Base-by-base conservation (phyloP, 2,329 filamentous ascomycete genomes). In the Neopestalotiopsis sp. region DNA sequence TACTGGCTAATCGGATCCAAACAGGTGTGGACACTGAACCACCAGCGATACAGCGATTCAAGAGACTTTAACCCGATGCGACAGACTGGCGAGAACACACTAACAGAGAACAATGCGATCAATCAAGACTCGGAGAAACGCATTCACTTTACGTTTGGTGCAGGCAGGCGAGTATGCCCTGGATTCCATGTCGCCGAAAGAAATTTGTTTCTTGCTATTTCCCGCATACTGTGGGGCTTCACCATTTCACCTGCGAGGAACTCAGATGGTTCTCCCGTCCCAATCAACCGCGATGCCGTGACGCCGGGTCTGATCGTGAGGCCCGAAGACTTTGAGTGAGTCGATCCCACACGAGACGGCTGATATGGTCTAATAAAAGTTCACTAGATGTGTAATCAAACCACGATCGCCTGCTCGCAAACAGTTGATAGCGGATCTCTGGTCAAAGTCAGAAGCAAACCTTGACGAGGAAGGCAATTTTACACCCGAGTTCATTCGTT, bases 81-180 rank as follows among this genome's bases (percentile, higher is more conserved):
- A 49, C 42, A 49, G 42, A 49, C 42, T 49, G 4, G 2, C 17
- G 42, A 49, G 1, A 17, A 49, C 10, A 49, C 42, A 14, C 17
- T 49, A 5, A 49, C 13, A 49, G 42, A 49, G 42, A 49, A 49
- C 13, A 49, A 49, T n/a, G 74, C 74, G 66, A 74, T 73, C 66
- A 71, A 81, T 17, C 70, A 80, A 0, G 81, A 84, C 66, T 76
- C 78, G 0, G 75, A 77, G 0, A 80, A 86, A 72, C 80, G 86
- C 13, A 86, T 88, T 62, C 82, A 85, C 10, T 88, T 87, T 74
- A 82, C 81, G 0, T 90, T 88, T 67, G 87, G 88, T n/a, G 84
- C 84, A 9, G 88, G 88, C 1, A 80, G 87, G 5, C 81, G 88
- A 32, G 82, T 88, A 58, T 90, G 88, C 73, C 87, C 84, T 0